Percentiles rank a stretch among this genome's conserved stretches.
phyloP scores from a whole-genome alignment of 805 yeast genomes.

The Monosporozyma aquatica region DNA sequence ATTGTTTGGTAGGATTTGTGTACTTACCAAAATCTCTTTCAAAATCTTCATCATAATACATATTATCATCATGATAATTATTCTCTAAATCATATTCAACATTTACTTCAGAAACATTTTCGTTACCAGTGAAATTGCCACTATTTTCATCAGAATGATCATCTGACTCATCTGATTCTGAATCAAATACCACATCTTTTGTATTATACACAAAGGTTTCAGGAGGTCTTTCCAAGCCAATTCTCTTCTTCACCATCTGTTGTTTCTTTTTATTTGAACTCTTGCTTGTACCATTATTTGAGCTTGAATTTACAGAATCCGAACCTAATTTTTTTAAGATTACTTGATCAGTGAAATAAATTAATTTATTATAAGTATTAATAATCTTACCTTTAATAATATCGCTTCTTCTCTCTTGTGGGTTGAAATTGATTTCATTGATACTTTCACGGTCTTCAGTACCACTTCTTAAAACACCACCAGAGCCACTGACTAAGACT shows the following conservation, averaged over 20 bases:
- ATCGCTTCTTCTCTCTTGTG: slow-evolving; percentile 15
- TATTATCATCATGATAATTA: not conserved
- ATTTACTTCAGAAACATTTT: not conserved
- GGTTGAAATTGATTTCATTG: slow-evolving; percentile 14
- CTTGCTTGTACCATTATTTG: slow-evolving; percentile 13
- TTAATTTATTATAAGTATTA: slow-evolving; percentile 32
- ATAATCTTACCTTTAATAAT: slow-evolving; percentile 17
- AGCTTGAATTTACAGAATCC: slow-evolving; percentile 34
- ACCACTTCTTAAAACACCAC: too few relatives aligned
- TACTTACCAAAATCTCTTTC: slow-evolving; percentile 1
- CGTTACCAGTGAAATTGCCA: not conserved
- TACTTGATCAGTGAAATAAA: slow-evolving; percentile 42
- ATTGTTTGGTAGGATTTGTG: not conserved
- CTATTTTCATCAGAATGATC: slow-evolving; percentile 1
- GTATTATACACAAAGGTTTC: slow-evolving; percentile 38
- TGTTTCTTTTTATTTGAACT: slow-evolving; percentile 8
- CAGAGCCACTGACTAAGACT: not conserved
- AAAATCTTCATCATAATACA: not conserved
- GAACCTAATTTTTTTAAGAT: slow-evolving; percentile 55
- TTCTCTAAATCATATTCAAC: not conserved
- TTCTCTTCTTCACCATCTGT: slow-evolving; percentile 21
- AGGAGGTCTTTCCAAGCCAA: slow-evolving; percentile 23
- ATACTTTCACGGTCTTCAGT: slow-evolving; percentile 13
- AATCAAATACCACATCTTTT: slow-evolving; percentile 35
- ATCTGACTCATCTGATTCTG: slow-evolving; percentile 14